Evolutionary conservation across 177 flowering plant genomes (phyloP).

Genomic region (Tripterygium wilfordii): DNA sequence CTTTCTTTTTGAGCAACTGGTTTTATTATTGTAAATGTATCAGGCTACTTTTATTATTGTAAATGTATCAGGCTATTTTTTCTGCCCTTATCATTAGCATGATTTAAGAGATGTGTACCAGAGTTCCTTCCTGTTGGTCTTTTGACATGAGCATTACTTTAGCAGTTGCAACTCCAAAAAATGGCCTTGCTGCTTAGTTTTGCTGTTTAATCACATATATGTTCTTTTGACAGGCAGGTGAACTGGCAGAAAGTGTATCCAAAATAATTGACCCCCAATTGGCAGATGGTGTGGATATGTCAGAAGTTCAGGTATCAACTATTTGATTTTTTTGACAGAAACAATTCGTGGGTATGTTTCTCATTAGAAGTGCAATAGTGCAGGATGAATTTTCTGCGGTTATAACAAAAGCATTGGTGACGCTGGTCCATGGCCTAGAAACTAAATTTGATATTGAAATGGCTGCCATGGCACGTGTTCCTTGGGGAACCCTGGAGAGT

Average conservation of each 20-base stretch:
- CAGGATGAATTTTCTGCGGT: slow-evolving; percentile 98
- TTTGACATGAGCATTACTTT: no score
- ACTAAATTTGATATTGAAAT: slow-evolving; percentile 95
- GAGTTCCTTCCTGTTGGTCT: no score
- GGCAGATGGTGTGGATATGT: slow-evolving; percentile 76
- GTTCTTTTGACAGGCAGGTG: slow-evolving; percentile 71
- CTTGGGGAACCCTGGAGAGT: slow-evolving; percentile 96
- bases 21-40: no score
- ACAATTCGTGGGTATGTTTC: slow-evolving; percentile 4
- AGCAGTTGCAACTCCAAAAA: no score
- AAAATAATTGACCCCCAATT: slow-evolving; percentile 82
- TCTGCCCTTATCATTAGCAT: no score
- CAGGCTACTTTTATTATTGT: no score
- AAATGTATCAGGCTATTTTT: no score
- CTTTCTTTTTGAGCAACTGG: not conserved
- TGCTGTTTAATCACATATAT: no score
- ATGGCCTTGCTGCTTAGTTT: no score
- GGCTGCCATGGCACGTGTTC: slow-evolving; percentile 97
- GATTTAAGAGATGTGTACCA: no score
- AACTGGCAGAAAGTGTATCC: slow-evolving; percentile 85
- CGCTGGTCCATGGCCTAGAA: slow-evolving; percentile 90
- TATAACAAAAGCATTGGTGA: slow-evolving; percentile 79
- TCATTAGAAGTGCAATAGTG: slow-evolving; percentile 9
- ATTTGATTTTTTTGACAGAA: not conserved
- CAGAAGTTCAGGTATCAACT: slow-evolving; percentile 80